Evolutionary conservation across 345 rosid genomes (phyloP), one percentile per base, ranked within the genome.

Genomic region (Pistacia vera): DNA sequence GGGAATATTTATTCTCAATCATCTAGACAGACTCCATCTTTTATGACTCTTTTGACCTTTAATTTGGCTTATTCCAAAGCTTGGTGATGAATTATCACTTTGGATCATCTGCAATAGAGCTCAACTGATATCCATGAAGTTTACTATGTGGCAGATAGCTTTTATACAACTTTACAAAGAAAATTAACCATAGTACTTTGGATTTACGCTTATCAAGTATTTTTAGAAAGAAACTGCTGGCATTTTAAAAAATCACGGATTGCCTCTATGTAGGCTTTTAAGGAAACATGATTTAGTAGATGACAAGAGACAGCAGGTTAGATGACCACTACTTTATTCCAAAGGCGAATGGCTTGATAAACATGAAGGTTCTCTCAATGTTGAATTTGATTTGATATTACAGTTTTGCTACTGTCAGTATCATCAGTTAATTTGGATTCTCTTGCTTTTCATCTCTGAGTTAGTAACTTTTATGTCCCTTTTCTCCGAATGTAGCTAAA

Each of bases 21-120:
- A 63, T 63, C 36, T 13, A 20, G 59, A 49, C 49, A 18, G 16
- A 52, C n/a, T 6, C 57, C 46, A 25, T 61, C 2, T 36, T 49
- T 38, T 38, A 63, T 18, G 28, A 68, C 46, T 69, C 1, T 30
- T 54, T 33, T 33, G 73, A 8, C 22, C 70, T 6, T 12, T 49
- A 0, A 18, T n/a, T 62, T 61, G 36, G 56, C 52, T 38, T 49
- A n/a, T 8, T 51, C 69, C 51, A 63, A 54, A 49, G 52, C 61
- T 2, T 12, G 55, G 35, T 38, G 17, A 36, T 74, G 18, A 30
- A 7, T 36, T 25, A 12, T 33, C 41, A 4, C 62, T 52, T 13
- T 55, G 52, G 63, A 70, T 70, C 63, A 33, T 20, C 63, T 74
- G 70, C 54, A 54, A 41, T 41, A 20, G 63, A 74, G 33, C 33